A percentile compares a stretch with the other conserved stretches of the same genome.
phyloP scores from a whole-genome alignment of 1,284 basidiomycete species.

The Stereum hirsutum region DNA sequence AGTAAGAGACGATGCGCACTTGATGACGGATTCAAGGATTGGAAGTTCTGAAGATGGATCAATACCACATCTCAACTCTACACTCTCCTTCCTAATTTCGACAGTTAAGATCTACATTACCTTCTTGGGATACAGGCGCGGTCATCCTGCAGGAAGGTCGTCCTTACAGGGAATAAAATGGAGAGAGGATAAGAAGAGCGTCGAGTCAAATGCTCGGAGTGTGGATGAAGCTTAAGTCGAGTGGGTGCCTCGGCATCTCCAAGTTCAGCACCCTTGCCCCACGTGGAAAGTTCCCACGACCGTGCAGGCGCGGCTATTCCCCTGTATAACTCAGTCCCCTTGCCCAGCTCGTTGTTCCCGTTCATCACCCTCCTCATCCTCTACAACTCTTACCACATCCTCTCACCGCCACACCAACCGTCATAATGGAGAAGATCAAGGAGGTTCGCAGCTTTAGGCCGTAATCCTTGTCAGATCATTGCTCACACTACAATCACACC shows the following conservation, averaged over 20 bases:
- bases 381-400: too few relatives aligned
- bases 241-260: too few relatives aligned
- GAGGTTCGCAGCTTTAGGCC: neutral
- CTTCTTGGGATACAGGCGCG: slow-evolving; percentile 67
- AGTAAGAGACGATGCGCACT: slow-evolving; percentile 38
- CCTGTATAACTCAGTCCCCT: too few relatives aligned
- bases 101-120: slow-evolving; percentile 28
- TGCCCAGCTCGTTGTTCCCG: too few relatives aligned
- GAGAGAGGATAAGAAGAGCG: too few relatives aligned
- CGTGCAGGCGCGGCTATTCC: too few relatives aligned
- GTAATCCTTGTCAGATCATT: neutral
- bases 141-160: slow-evolving; percentile 35
- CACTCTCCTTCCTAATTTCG: slow-evolving; percentile 9
- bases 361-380: too few relatives aligned
- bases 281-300: too few relatives aligned
- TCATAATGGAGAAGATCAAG: neutral
- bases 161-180: too few relatives aligned
- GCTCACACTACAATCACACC: neutral
- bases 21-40: slow-evolving; percentile 92
- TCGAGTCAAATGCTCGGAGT: neutral
- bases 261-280: too few relatives aligned
- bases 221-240: too few relatives aligned
- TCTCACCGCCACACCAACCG: too few relatives aligned
- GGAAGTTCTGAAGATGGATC: slow-evolving; percentile 58
- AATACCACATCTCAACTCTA: slow-evolving; percentile 9